Conservation (phyloP, 2,329 filamentous ascomycete species). For the Pestalotiopsis sp. region DNA sequence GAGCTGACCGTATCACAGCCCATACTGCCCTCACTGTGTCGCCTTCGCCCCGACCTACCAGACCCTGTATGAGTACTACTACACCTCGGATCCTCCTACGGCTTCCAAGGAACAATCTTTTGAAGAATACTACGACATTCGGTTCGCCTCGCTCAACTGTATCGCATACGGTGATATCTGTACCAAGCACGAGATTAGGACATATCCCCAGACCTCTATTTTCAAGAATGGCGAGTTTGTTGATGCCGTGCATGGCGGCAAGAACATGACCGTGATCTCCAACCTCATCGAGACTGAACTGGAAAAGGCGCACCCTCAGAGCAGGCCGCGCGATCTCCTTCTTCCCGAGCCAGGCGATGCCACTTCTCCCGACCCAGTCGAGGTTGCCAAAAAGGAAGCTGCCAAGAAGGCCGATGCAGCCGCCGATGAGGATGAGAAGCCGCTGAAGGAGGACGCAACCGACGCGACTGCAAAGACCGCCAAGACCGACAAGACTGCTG, state of each 20-base stretch:
- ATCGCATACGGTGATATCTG: constrained; percentile 82
- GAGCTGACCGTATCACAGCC: constrained; percentile 43
- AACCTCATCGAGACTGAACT: constrained; percentile 75
- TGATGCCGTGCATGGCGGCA: constrained; percentile 66
- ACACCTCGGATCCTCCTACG: constrained; percentile 76
- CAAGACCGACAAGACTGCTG: constrained; percentile 33
- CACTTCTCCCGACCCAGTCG: constrained; percentile 35
- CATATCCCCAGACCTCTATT: constrained; percentile 77
- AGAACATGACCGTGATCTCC: constrained; percentile 68
- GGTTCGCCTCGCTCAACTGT: constrained; percentile 87
- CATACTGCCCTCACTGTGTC: constrained; percentile 73
- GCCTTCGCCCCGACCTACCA: constrained; percentile 84
- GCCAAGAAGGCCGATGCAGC: constrained; percentile 14
- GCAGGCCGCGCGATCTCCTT: constrained; percentile 67
- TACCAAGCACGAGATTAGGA: constrained; percentile 63
- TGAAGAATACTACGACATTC: constrained; percentile 82
- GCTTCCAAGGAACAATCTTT: constrained; percentile 57
- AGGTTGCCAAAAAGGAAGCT: constrained; percentile 26
- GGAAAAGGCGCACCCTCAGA: constrained; percentile 79
- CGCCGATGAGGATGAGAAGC: not conserved
- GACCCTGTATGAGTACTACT: constrained; percentile 92
- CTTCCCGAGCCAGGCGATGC: constrained; percentile 74
- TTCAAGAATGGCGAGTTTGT: constrained; percentile 77
- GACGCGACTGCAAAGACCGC: constrained; percentile 33
- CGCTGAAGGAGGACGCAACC: constrained; percentile 14